Percentiles rank a stretch among this genome's conserved stretches.
Evolutionary conservation across 768 basidiomycete genomes (phyloP).

Genomic region (Hericium rajendrae): DNA sequence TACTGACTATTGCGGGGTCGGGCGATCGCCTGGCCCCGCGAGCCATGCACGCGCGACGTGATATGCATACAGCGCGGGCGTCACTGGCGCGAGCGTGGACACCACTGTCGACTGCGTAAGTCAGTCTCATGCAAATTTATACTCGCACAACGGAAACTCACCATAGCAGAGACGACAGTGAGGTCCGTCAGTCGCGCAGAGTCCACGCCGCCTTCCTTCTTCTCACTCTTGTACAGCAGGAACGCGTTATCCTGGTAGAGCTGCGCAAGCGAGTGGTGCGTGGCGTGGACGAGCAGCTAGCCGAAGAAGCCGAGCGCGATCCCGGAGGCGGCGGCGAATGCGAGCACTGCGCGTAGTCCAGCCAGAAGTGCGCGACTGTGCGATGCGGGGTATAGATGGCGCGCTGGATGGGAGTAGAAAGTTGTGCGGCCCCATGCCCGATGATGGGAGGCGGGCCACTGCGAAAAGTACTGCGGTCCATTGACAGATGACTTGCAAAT

Average conservation of each 20-base stretch:
- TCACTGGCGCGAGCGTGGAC: background rate
- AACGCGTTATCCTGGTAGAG: background rate
- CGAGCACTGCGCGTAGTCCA: background rate
- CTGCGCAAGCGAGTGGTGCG: background rate
- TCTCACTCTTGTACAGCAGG: background rate
- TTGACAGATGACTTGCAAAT: too few relatives aligned
- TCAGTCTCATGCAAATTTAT: background rate
- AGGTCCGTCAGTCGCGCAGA: background rate
- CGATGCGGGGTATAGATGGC: too few relatives aligned
- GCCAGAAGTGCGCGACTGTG: background rate
- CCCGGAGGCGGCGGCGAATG: background rate
- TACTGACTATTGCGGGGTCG: background rate
- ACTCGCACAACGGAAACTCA: background rate
- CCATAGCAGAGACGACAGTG: background rate
- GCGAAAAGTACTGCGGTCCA: too few relatives aligned
- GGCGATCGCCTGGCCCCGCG: background rate
- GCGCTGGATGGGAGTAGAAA: too few relatives aligned
- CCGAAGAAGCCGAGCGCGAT: background rate
- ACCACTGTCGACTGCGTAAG: background rate
- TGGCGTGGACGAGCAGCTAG: background rate
- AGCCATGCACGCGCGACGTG: background rate
- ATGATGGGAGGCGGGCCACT: too few relatives aligned
- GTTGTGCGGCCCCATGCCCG: too few relatives aligned
- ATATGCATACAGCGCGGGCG: background rate
- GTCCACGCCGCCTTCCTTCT: background rate